Base-by-base conservation (phyloP, 1,284 basidiomycete species). In the Ceratobasidium sp. region DNA sequence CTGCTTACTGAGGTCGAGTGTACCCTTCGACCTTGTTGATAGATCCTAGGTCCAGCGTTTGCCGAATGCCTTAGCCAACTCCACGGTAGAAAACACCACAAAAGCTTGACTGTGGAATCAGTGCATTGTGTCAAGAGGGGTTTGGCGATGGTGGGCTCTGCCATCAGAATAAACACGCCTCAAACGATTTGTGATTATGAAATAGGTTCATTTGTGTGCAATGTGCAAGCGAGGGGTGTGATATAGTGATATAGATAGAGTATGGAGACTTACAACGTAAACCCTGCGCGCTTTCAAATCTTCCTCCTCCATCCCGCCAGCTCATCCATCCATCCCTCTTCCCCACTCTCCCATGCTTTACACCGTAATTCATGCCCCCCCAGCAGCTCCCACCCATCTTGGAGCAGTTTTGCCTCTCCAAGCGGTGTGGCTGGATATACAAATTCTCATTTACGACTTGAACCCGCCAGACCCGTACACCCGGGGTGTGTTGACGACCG, bases 61-160 rank as follows among this genome's bases (percentile, higher is more conserved):
- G 1, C 89, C 82, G 0, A 94, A 79, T 0, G 82, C 79, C 8
- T 88, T 83, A 3, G 85, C 86, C 52, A 89, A 86, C 0, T 85
- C 82, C 1, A 81, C 44, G 4, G 82, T 79, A 0, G 86, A 83
- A 54, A 94, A 84, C 0, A 88, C 89, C 65, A 94, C 85, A 27
- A 94, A 88, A 0, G 92, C 92, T 79, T 94, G 94, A 0, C 91
- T 91, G 85, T 91, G 94, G 83, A 88, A 91, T 79, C 88, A 27
- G 12, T 60, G 59, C 27, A 33, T n/a, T n/a, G 46, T 50, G 50
- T 52, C 30, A 38, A 33, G n/a, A 20, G 50, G 67, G 20, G 67
- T 23, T n/a, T 14, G 14, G 35, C 23, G 60, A 64, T 88, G 0
- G 90, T 89, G 5, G 83, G 77, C 38, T 88, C 86, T 1, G 84